phyloP scores from a whole-genome alignment of 2,329 filamentous ascomycete genomes.

The Colletotrichum destructivum region DNA sequence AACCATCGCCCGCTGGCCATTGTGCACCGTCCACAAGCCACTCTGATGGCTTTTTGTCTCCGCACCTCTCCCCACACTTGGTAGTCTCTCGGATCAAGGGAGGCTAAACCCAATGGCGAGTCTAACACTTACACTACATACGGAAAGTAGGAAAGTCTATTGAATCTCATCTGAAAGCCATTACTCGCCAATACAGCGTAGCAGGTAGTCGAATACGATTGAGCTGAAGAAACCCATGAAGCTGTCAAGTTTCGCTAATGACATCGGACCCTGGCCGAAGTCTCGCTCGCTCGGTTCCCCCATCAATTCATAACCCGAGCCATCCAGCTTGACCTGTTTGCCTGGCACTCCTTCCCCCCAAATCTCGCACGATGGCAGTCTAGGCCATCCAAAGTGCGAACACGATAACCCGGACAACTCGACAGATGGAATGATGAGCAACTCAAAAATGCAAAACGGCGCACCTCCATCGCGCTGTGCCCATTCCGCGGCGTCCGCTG shows the following conservation, averaged over 20 bases:
- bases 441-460: not conserved
- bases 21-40: slow-evolving; percentile 33
- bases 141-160: slow-evolving; percentile 5
- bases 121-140: not conserved
- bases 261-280: slow-evolving; percentile 32
- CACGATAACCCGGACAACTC: not conserved
- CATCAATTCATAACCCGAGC: not conserved
- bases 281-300: not conserved
- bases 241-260: slow-evolving; percentile 38
- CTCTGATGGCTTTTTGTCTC: slow-evolving; percentile 10
- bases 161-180: slow-evolving; percentile 11
- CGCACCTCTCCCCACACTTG: slow-evolving; percentile 7
- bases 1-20: slow-evolving; percentile 13
- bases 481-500: not conserved
- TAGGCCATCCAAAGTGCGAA: not conserved
- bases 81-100: not conserved
- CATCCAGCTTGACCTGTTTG: slow-evolving; percentile 4
- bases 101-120: not conserved
- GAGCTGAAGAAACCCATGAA: slow-evolving; percentile 4
- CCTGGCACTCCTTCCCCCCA: not conserved
- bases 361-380: not conserved
- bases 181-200: slow-evolving; percentile 23
- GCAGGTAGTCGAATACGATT: not conserved
- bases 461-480: not conserved
- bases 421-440: not conserved